Base-by-base conservation (phyloP, 768 basidiomycete species). In the Vararia minispora region DNA sequence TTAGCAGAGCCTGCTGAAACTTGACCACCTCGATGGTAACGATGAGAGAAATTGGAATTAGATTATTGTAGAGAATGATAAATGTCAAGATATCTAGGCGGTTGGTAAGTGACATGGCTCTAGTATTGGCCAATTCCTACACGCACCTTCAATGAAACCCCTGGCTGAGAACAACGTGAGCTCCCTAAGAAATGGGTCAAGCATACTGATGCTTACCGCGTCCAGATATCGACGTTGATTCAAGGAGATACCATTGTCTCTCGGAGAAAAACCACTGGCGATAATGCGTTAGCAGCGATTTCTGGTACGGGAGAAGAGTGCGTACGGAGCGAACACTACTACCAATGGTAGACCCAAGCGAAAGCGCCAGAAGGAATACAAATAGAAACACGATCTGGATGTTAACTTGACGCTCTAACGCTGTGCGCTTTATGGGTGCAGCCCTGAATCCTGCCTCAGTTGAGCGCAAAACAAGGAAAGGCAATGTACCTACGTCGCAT, bases 1-100 rank as follows among this genome's bases (percentile, higher is more conserved):
- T 99, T 37, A 97, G 72, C 25, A 87, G 83, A 1, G 95, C 92
- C 63, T 98, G 95, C 57, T 95, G 91, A 53, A 83, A 98, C 58
- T 97, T 97, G 64, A 99, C 95, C 24, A 98, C 85, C 65, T 99
- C 95, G 84, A 98, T 98, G 3, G 95, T 98, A 50, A 99, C 95
- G 51, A 98, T 94, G 49, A 99, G 79, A 40, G 94, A 98, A 52
- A 99, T 99, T 3, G 94, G 94, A 44, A 99, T 98, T 50, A 99
- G 72, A 64, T 98, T 99, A 66, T 97, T 98, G 69, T 97, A 98
- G 28, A 97, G 71, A 58, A 99, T 94, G 60, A 98, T 87, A 66
- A 97, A 99, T 8, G 95, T 98, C 27, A 99, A 71, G 41, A 98
- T 89, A 58, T 99, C 94, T 88, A 49, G 41, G 16, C 24, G 8